Evolutionary conservation across 805 yeast species (phyloP), one percentile per base, ranked within the genome.

Genomic region (Blastobotrys parvus): DNA sequence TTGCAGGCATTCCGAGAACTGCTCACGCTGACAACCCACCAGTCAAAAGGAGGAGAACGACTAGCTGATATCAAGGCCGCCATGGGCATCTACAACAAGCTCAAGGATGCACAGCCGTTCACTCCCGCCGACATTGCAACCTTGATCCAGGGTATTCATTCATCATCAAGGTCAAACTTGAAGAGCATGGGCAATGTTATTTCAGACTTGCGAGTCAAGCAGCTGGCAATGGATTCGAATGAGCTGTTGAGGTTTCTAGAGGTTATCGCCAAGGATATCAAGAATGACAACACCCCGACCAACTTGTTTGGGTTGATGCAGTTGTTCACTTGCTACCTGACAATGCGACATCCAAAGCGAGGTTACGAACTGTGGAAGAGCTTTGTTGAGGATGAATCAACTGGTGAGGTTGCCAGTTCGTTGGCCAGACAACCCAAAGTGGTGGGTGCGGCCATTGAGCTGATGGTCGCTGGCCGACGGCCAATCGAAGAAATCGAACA

Each of bases 61-160:
- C 41, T 50, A 16, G 46, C 43, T 22, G 58, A 55, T 32, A 38
- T 48, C 21, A 41, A 42, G 10, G 39, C 35, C 2, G 54, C 53
- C 20, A 45, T 52, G 53, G 39, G 44, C 3, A 38, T 51, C 6
- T 52, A 51, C 39, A 35, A 44, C 16, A 30, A 44, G 38, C 47
- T 52, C 20, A 36, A 45, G 20, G 47, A 43, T 16, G 38, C 38
- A 8, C 32, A 35, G 4, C 48, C 46, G 18, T 38, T 51, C 16
- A 16, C 37, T 7, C 39, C 47, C 13, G 29, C 42, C 19, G 54
- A 45, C 21, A 41, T 50, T 22, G 49, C 45, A 21, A 10, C 35
- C 17, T 30, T 52, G 27, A 42, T 53, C 29, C 55, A 53, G 42
- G 46, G 49, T 2, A 36, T 53, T 11, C 55, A 53, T 39, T 42